Evolutionary conservation across 257 asterid genomes (phyloP).

Genomic region (Scutellaria galericulata): DNA sequence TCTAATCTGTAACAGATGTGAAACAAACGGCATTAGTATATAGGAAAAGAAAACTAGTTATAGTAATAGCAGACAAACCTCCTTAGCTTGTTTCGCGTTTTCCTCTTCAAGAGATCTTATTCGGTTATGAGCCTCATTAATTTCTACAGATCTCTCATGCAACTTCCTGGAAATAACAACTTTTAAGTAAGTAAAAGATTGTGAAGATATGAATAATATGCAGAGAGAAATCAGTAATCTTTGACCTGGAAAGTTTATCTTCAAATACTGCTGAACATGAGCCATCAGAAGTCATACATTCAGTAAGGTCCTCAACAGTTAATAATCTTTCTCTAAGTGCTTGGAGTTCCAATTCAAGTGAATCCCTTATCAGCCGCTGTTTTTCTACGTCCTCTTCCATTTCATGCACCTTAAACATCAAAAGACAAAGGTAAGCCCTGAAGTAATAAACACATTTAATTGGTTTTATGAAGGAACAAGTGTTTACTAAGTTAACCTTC

Average conservation of each 20-base stretch:
- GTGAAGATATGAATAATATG: slow-evolving; percentile 29
- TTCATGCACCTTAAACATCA: slow-evolving; percentile 63
- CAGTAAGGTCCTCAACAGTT: slow-evolving; percentile 70
- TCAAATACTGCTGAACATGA: slow-evolving; percentile 47
- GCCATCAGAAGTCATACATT: slow-evolving; percentile 52
- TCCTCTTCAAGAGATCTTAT: slow-evolving; percentile 68
- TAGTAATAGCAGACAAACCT: slow-evolving; percentile 48
- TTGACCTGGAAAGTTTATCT: slow-evolving; percentile 61
- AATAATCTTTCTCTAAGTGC: slow-evolving; percentile 68
- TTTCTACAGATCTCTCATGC: slow-evolving; percentile 51
- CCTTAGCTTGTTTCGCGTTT: slow-evolving; percentile 63
- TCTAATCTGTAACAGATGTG: slow-evolving; percentile 57
- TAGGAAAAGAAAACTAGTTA: slow-evolving; percentile 2
- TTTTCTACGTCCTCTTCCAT: slow-evolving; percentile 80
- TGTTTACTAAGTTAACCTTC: slow-evolving; percentile 14
- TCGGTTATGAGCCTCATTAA: slow-evolving; percentile 51
- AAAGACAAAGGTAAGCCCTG: slow-evolving; percentile 27
- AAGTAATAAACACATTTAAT: slow-evolving; percentile 26
- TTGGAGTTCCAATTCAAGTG: slow-evolving; percentile 68
- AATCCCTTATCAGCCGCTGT: slow-evolving; percentile 60
- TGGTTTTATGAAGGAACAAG: neutral
- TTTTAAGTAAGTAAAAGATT: slow-evolving; percentile 24
- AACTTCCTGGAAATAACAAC: slow-evolving; percentile 43
- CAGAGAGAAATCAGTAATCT: slow-evolving; percentile 24
- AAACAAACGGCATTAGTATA: slow-evolving; percentile 34